A percentile compares a stretch with the other conserved stretches of the same genome.
Conservation (phyloP, 139 green algal genomes). For the Pleodorina starrii region DNA sequence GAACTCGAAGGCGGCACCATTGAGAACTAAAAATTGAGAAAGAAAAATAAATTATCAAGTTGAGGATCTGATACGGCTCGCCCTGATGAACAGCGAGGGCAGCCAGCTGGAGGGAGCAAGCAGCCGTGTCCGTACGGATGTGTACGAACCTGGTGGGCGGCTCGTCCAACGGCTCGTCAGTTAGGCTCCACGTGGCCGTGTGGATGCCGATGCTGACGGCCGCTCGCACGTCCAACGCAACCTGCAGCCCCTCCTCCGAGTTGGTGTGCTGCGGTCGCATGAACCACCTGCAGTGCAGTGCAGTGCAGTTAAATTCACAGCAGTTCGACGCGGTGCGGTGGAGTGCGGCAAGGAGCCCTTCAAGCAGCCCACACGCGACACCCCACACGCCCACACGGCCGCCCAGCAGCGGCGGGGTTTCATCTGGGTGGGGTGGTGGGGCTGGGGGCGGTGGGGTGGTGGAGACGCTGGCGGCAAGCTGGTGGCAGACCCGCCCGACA, state of each 20-base stretch:
- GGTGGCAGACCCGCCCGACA: too few relatives aligned
- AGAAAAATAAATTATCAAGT: neutral
- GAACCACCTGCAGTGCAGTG: slow-evolving; percentile 59
- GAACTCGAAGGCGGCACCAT: neutral
- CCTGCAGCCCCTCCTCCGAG: slow-evolving; percentile 79
- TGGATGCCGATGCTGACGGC: slow-evolving; percentile 66
- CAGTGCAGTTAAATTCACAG: too few relatives aligned
- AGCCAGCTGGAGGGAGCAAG: neutral
- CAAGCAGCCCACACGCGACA: too few relatives aligned
- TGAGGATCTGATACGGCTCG: neutral
- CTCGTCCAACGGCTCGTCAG: slow-evolving; percentile 79
- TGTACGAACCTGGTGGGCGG: slow-evolving; percentile 53
- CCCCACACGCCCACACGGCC: too few relatives aligned
- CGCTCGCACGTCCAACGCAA: slow-evolving; percentile 29
- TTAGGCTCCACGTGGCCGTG: slow-evolving; percentile 79
- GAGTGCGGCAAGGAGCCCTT: too few relatives aligned
- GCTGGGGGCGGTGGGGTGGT: too few relatives aligned
- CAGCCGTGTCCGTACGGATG: neutral
- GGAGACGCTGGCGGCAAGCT: too few relatives aligned
- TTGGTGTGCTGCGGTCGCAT: slow-evolving; percentile 77
- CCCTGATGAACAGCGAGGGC: neutral
- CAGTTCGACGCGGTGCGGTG: too few relatives aligned
- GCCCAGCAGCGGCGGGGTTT: too few relatives aligned
- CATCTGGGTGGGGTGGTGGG: too few relatives aligned
- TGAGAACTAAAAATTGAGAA: neutral